Percentiles rank a stretch among this genome's conserved stretches.
Conservation (phyloP, 305 asterid species). For the Rubia peregrina region DNA sequence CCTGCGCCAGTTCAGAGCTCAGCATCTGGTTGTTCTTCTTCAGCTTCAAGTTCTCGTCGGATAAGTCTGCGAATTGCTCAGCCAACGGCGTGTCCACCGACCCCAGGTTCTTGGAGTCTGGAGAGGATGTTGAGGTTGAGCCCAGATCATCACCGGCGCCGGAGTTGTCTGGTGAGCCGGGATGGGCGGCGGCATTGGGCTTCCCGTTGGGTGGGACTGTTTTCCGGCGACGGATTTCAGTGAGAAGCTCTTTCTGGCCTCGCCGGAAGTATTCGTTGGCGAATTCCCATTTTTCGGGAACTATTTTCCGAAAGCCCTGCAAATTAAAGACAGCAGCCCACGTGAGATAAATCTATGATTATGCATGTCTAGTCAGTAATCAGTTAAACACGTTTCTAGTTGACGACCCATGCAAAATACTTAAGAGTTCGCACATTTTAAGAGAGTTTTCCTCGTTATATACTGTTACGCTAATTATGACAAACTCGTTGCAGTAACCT, state of each 20-base stretch:
- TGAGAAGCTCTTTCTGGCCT: constrained; percentile 57
- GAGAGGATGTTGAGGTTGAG: constrained; percentile 67
- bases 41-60: constrained; percentile 59
- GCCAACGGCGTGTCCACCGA: constrained; percentile 45
- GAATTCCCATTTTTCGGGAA: constrained; percentile 90
- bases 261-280: constrained; percentile 73
- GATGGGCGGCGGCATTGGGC: constrained; percentile 20
- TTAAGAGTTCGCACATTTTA: neutral
- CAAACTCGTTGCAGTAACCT: no score
- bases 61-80: constrained; percentile 49
- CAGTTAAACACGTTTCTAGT: neutral
- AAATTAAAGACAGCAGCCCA: neutral
- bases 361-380: neutral
- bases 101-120: constrained; percentile 48
- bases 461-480: no score
- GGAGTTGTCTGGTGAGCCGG: constrained; percentile 38
- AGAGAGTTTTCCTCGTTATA: no score
- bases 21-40: constrained; percentile 45
- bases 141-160: constrained; percentile 58
- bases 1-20: constrained; percentile 52
- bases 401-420: neutral
- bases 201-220: constrained; percentile 23
- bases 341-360: neutral
- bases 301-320: constrained; percentile 79
- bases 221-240: constrained; percentile 66